These are phyloP conservation scores for Aspergillus fumigatus DNA, from an alignment of 2,329 filamentous ascomycete genomes.

Conservation along the genomic window DNA sequence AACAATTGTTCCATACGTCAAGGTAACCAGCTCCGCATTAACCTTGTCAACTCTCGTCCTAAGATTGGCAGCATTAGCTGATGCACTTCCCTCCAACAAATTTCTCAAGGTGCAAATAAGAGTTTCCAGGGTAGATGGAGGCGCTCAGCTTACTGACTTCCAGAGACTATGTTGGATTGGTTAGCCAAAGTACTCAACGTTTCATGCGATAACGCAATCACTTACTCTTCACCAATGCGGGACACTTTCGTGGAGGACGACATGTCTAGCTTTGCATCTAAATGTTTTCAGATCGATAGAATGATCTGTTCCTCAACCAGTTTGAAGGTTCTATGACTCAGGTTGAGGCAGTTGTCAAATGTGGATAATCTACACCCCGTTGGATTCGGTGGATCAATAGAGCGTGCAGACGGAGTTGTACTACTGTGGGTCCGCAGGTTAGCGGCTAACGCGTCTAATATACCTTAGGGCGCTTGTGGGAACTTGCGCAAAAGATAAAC, in stretches of 20 bases:
- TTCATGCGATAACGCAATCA: background rate
- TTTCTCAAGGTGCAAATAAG: background rate
- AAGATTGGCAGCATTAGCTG: slow-evolving; percentile 17
- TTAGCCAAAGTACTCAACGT: slow-evolving; percentile 21
- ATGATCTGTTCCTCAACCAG: background rate
- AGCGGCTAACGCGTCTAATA: slow-evolving; percentile 23
- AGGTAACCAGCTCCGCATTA: slow-evolving; percentile 92
- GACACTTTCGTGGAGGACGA: slow-evolving; percentile 61
- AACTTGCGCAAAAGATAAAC: background rate
- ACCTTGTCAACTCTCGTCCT: slow-evolving; percentile 96
- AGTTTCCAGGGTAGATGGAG: background rate
- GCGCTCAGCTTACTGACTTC: slow-evolving; percentile 64
- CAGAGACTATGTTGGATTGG: slow-evolving; percentile 62
- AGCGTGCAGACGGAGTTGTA: slow-evolving; percentile 7
- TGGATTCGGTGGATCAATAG: slow-evolving; percentile 13
- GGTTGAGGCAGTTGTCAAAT: background rate
- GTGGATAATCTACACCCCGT: slow-evolving; percentile 15
- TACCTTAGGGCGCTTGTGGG: slow-evolving; percentile 4
- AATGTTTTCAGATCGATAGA: slow-evolving; percentile 11
- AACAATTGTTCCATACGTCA: slow-evolving; percentile 97
- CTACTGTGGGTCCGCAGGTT: slow-evolving; percentile 9
- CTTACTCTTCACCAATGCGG: slow-evolving; percentile 71
- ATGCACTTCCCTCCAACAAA: background rate
- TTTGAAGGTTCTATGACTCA: background rate
- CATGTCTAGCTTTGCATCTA: slow-evolving; percentile 37